Evolutionary conservation across 2,329 filamentous ascomycete species (phyloP), one percentile per base, ranked within the genome.

Genomic region (Trichophyton benhamiae): DNA sequence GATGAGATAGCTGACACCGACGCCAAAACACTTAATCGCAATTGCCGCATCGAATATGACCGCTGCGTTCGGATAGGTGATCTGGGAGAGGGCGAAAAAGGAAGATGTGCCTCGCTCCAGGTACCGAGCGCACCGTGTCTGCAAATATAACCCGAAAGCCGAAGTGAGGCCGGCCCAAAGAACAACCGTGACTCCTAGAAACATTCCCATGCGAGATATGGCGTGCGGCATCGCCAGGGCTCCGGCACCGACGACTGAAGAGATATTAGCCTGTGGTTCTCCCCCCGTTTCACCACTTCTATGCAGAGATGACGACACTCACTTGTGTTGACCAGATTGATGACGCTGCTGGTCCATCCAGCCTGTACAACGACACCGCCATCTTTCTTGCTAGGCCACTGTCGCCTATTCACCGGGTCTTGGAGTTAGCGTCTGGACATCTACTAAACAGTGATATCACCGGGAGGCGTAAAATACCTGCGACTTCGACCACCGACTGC

Each of bases 251-350:
- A 99, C 84, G 70, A 99, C 89, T 94, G 69, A 36, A 58, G 11
- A 27, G 27, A 48, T 60, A 30, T 61, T 33, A 57, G 42, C 36
- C 57, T 15, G 27, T 27, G 46, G 20, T 58, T 49, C 22, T 27
- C 25, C 2, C 22, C 48, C 22, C 15, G 1, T 6, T 46, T 46
- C 25, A n/a, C 9, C 44, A 15, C 20, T n/a, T 20, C 25, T 22
- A 25, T 58, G 25, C 46, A n/a, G 8, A 42, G 3, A 11, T 11
- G 33, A 13, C 8, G 33, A 22, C 46, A 70, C 74, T 72, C 64
- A 94, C 89, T 99, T 17, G 94, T 99, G 75, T 99, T 99, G 66
- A 97, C 81, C 66, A 99, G 80, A 74, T 99, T 99, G 76, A 97
- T 87, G 66, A 94, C 87, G 72, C 91, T 96, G 77, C 91, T 96